These are phyloP conservation scores for Suillus subalutaceus DNA, from an alignment of 768 basidiomycete species.

Conservation along the genomic window DNA sequence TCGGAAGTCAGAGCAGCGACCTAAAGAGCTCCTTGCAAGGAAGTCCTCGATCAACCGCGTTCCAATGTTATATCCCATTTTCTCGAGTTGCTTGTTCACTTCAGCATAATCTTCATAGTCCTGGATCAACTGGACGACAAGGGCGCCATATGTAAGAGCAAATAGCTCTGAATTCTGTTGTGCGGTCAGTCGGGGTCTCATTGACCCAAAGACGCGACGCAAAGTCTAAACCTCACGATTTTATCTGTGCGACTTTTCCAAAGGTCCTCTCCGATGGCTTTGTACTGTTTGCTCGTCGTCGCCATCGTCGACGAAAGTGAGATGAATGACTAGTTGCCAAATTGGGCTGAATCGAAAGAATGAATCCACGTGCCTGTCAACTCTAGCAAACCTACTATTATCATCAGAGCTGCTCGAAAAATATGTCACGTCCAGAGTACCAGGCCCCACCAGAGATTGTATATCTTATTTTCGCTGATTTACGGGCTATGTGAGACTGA, in stretches of 20 bases:
- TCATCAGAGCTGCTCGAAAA: slow-evolving; percentile 11
- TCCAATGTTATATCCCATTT: slow-evolving; percentile 99
- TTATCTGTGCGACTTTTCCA: slow-evolving; percentile 97
- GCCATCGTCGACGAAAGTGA: slow-evolving; percentile 50
- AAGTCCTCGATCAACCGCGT: slow-evolving; percentile 97
- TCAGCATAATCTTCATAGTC: slow-evolving; percentile 98
- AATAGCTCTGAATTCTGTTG: slow-evolving; percentile 95
- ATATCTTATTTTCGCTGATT: slow-evolving; percentile 31
- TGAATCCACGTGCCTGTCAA: background rate
- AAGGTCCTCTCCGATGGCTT: slow-evolving; percentile 89
- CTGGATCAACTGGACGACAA: slow-evolving; percentile 97
- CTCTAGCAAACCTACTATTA: slow-evolving; percentile 1
- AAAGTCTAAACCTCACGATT: slow-evolving; percentile 60
- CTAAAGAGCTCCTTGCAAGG: slow-evolving; percentile 87
- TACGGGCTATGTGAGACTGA: background rate
- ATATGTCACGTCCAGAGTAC: slow-evolving; percentile 87
- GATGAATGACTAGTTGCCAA: background rate
- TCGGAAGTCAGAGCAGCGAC: slow-evolving; percentile 90
- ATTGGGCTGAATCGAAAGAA: slow-evolving; percentile 9
- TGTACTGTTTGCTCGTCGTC: slow-evolving; percentile 81
- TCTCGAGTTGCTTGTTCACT: slow-evolving; percentile 95
- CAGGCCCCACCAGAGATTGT: slow-evolving; percentile 93
- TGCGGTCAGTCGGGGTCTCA: slow-evolving; percentile 16
- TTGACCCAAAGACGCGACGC: slow-evolving; percentile 23
- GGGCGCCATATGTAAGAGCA: slow-evolving; percentile 93